Base-by-base conservation (phyloP, 495 filamentous ascomycete species). In the Penicillium cosmopolitanum region DNA sequence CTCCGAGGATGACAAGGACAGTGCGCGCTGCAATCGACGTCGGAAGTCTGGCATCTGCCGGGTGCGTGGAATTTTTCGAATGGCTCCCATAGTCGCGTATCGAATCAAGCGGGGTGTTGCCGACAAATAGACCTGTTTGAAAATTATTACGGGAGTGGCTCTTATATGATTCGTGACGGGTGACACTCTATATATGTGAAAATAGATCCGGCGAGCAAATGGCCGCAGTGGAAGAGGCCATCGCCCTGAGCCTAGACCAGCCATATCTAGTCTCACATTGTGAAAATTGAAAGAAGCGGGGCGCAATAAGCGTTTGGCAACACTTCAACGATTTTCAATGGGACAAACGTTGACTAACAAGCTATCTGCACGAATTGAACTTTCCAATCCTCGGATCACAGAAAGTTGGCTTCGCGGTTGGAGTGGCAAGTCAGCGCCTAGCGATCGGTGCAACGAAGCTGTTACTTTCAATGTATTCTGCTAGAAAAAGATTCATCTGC, bases 1-100 rank as follows among this genome's bases (percentile, higher is more conserved):
- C 36, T 38, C 36, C 36, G 36, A 38, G 36, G 36, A 38, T 38
- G 36, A 38, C 36, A 38, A n/a, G 36, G 36, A 38, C 36, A 38
- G 15, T 38, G 36, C 36, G 15, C 36, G 36, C 36, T 38, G 36
- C 36, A 38, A 38, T 38, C 36, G 36, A n/a, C 36, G 36, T n/a
- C 36, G 12, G 12, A 38, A 38, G 12, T 38, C 36, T 38, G 36
- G 36, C 5, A 38, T 38, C 36, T 38, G 11, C 36, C 15, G 36
- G 4, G 36, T n/a, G 36, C 10, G 36, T n/a, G 36, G 15, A 15
- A n/a, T 13, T 38, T 38, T 38, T 38, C 15, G 36, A 38, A 38
- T n/a, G 36, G 12, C 36, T 38, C 36, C 36, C 12, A 44, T 44
- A n/a, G 42, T 44, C 42, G 42, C 2, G 42, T 44, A n/a, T n/a